A percentile compares a stretch with the other conserved stretches of the same genome.
phyloP scores from a whole-genome alignment of 148 eudicot genomes.

The Diospyros kaki region DNA sequence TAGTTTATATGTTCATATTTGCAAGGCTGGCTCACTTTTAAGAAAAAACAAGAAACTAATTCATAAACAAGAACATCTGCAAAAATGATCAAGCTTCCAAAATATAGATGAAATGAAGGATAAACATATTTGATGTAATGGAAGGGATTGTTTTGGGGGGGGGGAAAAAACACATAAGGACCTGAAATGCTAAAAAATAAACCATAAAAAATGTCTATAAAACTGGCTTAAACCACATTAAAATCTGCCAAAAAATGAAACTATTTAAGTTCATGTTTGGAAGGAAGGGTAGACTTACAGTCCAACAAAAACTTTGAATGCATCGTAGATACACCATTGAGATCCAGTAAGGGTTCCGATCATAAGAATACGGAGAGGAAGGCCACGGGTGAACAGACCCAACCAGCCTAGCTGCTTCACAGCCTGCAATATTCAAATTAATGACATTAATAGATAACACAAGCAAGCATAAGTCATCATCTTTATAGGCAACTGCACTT shows the following conservation, averaged over 20 bases:
- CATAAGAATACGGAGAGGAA: constrained; percentile 27
- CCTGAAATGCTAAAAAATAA: no score
- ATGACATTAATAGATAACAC: background rate
- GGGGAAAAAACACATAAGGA: no score
- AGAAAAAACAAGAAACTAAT: no score
- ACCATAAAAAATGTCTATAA: no score
- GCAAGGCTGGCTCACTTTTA: no score
- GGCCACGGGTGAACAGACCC: constrained; percentile 31
- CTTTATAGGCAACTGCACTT: no score
- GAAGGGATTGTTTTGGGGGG: no score
- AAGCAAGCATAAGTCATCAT: background rate
- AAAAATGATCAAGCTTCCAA: background rate
- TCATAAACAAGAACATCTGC: no score
- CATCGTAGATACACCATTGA: constrained; percentile 26
- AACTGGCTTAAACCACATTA: background rate
- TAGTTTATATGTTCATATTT: no score
- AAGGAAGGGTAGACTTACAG: constrained; percentile 17
- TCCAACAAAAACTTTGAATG: constrained; percentile 26
- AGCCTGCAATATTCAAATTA: constrained; percentile 17
- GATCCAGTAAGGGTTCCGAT: constrained; percentile 30
- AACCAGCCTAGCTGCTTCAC: constrained; percentile 25
- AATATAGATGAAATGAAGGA: no score
- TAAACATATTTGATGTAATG: no score
- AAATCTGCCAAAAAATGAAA: background rate
- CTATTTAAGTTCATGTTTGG: background rate